Percentiles rank a stretch among this genome's conserved stretches.
Evolutionary conservation across 352 stramenopile genomes (phyloP).

Genomic region (Phytopythium aichiense): DNA sequence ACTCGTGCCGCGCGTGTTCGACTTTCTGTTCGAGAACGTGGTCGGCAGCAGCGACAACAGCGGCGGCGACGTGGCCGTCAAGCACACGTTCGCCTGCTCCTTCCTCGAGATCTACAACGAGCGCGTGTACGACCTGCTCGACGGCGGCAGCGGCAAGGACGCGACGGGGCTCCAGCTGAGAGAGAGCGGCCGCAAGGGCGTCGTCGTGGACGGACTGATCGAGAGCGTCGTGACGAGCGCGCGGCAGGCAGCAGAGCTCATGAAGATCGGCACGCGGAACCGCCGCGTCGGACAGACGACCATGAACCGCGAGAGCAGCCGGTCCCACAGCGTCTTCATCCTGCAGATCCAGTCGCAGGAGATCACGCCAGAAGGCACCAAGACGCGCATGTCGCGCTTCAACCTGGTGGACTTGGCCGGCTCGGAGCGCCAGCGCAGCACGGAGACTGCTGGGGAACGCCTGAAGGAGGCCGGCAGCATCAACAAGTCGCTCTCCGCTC

Average conservation of each 20-base stretch:
- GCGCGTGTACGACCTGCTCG: conserved; percentile 90
- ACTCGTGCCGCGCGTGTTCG: conserved; percentile 77
- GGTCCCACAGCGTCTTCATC: conserved; percentile 85
- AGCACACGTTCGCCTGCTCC: conserved; percentile 76
- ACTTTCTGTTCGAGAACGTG: conserved; percentile 74
- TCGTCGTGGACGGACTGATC: conserved; percentile 74
- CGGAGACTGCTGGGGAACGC: conserved; percentile 92
- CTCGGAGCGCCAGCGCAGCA: conserved; percentile 95
- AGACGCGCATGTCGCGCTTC: conserved; percentile 87
- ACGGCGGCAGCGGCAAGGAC: conserved; percentile 54
- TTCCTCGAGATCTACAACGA: conserved; percentile 97
- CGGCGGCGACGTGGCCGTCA: conserved; percentile 21
- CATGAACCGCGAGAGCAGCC: conserved; percentile 85
- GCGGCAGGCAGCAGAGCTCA: conserved; percentile 64
- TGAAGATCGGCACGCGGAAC: conserved; percentile 72
- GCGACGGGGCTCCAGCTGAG: conserved; percentile 53
- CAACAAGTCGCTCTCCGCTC: conserved; percentile 94
- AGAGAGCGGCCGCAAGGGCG: conserved; percentile 68
- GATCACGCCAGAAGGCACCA: conserved; percentile 49
- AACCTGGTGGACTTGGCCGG: conserved; percentile 98
- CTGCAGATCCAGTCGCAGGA: conserved; percentile 73
- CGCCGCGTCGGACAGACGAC: conserved; percentile 75
- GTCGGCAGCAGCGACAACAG: conserved; percentile 5
- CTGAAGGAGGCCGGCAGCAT: conserved; percentile 97
- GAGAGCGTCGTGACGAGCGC: conserved; percentile 68